phyloP scores from a whole-genome alignment of 1,284 basidiomycete genomes.

The Trichosporon sp. region DNA sequence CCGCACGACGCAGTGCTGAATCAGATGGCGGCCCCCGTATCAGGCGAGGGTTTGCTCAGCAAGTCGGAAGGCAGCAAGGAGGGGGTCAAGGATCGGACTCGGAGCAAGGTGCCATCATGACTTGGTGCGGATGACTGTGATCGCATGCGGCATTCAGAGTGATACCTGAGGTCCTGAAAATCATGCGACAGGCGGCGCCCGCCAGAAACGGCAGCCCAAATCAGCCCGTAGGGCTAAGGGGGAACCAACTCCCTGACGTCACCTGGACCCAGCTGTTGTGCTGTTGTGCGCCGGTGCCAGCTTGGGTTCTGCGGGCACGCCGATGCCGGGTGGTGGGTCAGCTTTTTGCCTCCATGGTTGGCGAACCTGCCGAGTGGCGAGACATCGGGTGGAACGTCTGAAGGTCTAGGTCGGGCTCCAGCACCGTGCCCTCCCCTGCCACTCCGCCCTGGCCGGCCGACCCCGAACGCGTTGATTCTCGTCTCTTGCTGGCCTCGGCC shows the following conservation, averaged over 20 bases:
- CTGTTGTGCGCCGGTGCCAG: too few relatives aligned
- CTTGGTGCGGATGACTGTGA: constrained; percentile 10
- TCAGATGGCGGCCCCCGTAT: constrained; percentile 3
- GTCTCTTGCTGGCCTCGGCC: background rate
- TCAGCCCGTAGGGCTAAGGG: constrained; percentile 3
- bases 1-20: constrained; percentile 5
- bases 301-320: background rate
- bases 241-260: constrained; percentile 2
- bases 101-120: background rate
- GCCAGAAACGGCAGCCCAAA: background rate
- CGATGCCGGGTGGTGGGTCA: background rate
- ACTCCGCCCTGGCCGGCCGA: background rate
- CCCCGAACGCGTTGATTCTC: background rate
- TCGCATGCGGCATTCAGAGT: background rate
- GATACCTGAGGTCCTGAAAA: background rate
- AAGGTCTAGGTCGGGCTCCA: background rate
- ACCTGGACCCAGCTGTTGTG: background rate
- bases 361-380: constrained; percentile 8
- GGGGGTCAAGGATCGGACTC: background rate
- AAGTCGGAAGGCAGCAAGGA: background rate
- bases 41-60: background rate
- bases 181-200: constrained; percentile 1
- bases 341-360: background rate
- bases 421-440: background rate
- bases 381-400: background rate